Conservation (phyloP, 306 rosid species). For the Casuarina equisetifolia region DNA sequence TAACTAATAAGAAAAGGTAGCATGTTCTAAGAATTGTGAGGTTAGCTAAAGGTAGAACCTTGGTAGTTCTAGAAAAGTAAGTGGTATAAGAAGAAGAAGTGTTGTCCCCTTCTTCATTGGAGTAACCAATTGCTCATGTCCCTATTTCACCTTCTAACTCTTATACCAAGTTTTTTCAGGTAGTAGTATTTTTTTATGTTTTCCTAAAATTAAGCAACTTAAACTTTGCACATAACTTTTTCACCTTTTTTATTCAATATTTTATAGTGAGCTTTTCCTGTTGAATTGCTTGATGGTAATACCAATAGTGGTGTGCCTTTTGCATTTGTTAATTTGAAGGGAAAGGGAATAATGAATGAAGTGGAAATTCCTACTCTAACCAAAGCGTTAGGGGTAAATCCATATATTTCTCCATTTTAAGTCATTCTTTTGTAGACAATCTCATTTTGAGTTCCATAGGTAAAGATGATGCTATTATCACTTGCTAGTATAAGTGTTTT, state of each 20-base stretch:
- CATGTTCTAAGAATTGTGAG: constrained; percentile 23
- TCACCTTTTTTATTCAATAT: neutral
- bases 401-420: neutral
- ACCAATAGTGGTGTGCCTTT: constrained; percentile 18
- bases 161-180: constrained; percentile 88
- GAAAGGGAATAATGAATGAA: constrained; percentile 80
- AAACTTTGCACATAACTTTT: neutral
- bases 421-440: neutral
- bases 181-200: constrained; percentile 22
- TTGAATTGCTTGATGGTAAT: constrained; percentile 10
- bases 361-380: constrained; percentile 55
- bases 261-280: neutral
- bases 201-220: neutral
- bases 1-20: constrained; percentile 10
- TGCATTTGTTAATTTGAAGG: constrained; percentile 46
- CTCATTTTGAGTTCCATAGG: neutral
- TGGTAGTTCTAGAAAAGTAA: constrained; percentile 30
- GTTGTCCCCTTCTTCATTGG: constrained; percentile 32
- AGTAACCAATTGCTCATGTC: constrained; percentile 62
- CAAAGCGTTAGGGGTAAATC: constrained; percentile 62
- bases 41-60: constrained; percentile 42
- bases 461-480: neutral
- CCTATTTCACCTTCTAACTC: constrained; percentile 78
- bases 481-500: no score
- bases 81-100: constrained; percentile 30